These are phyloP conservation scores for Lachancea sp. DNA, from an alignment of 805 yeast species.

Conservation along the genomic window DNA sequence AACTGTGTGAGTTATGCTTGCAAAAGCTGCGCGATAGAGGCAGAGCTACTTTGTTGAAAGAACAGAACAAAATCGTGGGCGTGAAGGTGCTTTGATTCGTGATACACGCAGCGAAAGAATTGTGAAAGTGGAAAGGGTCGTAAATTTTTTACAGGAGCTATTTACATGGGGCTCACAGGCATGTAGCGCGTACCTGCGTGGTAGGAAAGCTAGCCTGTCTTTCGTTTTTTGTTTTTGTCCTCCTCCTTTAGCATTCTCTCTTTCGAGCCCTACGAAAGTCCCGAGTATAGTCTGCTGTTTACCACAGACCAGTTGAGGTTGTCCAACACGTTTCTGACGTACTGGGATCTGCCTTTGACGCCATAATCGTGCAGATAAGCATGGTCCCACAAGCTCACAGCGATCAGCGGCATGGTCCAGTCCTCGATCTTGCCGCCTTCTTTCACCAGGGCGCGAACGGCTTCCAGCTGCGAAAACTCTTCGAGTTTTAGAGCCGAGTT, in stretches of 20 bases:
- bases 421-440: conserved; percentile 40
- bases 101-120: neutral
- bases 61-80: conserved; percentile 65
- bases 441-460: conserved; percentile 38
- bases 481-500: conserved; percentile 61
- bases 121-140: neutral
- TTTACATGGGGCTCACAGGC: conserved; percentile 1
- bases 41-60: conserved; percentile 66
- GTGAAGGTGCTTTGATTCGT: conserved; percentile 52
- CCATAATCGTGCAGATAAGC: conserved; percentile 87
- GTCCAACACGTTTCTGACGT: conserved; percentile 68
- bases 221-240: no score
- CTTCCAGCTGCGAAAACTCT: conserved; percentile 42
- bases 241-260: no score
- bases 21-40: conserved; percentile 57
- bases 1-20: conserved; percentile 48
- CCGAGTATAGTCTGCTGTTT: conserved; percentile 37
- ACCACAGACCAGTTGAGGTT: conserved; percentile 80
- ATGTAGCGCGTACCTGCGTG: neutral
- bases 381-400: conserved; percentile 80
- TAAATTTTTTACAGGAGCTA: neutral
- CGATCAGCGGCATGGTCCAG: conserved; percentile 58
- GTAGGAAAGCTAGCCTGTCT: no score
- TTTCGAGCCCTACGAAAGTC: conserved; percentile 4
- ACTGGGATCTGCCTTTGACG: conserved; percentile 59